Base-by-base conservation (phyloP, 192 early-diverging fungal species). In the Phycomyces blakesleeanus region DNA sequence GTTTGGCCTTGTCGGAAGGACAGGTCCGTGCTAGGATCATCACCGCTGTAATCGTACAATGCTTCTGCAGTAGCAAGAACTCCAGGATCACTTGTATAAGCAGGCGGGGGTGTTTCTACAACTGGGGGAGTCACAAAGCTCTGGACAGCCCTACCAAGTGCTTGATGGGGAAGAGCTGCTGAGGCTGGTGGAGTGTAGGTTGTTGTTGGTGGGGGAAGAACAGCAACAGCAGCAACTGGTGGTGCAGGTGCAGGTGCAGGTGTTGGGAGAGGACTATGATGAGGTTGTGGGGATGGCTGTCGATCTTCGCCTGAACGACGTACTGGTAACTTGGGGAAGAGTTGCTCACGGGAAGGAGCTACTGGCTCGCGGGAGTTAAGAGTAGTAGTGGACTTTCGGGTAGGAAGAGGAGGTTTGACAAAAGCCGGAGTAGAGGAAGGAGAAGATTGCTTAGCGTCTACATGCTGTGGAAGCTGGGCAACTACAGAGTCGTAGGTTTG, bases 1-100 rank as follows among this genome's bases (percentile, higher is more conserved):
- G 77, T 63, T 51, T 89, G 85, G 7, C 87, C 87, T 66, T 83
- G 80, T 39, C 76, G 78, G 73, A 89, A 89, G 21, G 59, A 65
- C 54, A 89, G 67, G 69, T 89, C 87, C 20, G 75, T 79, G 20
- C 37, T 29, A n/a, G 75, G 70, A 64, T 87, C 80, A 20, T 69
- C 67, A 26, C 85, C 85, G 8, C 68, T 60, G 59, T 85, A 89
- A 55, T 89, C 87, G 63, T 88, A 89, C 52, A 86, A 55, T 16
- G 87, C 87, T 21, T 74, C 67, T 20, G 81, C 83, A 12, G 71
- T 69, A 6, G 51, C 54, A 37, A 63, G 40, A 10, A 44, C 55
- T 9, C 27, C 27, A 20, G 59, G 26, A n/a, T 14, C 44, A 47
- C 18, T 18, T 18, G 44, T 39, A 37, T 61, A 69, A 5, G 61